These are phyloP conservation scores for Cystobasidium sp. DNA, from an alignment of 1,284 basidiomycete genomes.

Conservation along the genomic window DNA sequence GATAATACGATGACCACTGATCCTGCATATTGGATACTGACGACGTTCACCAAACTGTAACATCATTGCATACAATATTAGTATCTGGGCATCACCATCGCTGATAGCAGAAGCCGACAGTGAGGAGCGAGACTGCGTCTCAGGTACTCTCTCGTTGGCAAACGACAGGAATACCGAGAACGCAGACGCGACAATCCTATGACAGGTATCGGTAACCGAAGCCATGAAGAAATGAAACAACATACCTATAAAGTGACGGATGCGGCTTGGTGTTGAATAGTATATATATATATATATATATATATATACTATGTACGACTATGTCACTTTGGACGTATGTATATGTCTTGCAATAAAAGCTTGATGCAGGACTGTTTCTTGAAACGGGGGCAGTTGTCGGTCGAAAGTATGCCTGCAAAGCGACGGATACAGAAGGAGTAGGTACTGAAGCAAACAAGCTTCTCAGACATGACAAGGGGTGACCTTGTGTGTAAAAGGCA, in stretches of 20 bases:
- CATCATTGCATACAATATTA: background rate
- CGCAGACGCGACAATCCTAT: no score
- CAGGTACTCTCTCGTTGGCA: background rate
- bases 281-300: background rate
- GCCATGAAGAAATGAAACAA: no score
- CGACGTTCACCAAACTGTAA: background rate
- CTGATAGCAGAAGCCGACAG: background rate
- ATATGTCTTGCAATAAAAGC: background rate
- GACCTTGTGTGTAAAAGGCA: conserved; percentile 14
- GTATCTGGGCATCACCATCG: background rate
- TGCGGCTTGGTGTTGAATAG: background rate
- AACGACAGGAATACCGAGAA: no score
- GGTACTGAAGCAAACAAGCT: conserved; percentile 30
- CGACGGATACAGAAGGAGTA: conserved; percentile 38
- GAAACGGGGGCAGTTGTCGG: background rate
- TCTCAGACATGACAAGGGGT: conserved; percentile 5
- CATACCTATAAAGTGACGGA: background rate
- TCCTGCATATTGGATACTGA: background rate
- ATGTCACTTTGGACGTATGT: background rate
- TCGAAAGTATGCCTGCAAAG: background rate
- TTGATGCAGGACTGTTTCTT: background rate
- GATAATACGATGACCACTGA: conserved; percentile 26
- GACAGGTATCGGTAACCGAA: no score
- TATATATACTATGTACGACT: background rate
- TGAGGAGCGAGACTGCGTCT: background rate